Conservation (phyloP, 2,329 filamentous ascomycete genomes). For the Sporothrix humicola region DNA sequence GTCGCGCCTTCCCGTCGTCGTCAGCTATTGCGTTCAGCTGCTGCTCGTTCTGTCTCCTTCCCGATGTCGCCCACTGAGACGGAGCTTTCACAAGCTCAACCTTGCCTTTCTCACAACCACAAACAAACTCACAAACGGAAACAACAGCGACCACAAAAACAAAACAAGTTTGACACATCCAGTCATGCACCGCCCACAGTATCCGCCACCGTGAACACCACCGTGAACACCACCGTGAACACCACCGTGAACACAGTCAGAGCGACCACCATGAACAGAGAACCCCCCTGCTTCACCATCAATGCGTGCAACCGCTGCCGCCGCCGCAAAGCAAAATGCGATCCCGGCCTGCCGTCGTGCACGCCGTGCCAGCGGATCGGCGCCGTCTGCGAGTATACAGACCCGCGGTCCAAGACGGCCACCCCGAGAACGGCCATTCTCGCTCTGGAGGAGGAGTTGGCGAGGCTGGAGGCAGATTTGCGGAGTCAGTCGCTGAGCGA, state of each 20-base stretch:
- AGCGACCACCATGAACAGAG: background rate
- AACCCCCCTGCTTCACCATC: conserved; percentile 28
- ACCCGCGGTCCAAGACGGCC: conserved; percentile 35
- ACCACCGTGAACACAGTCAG: background rate
- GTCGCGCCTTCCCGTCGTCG: conserved; percentile 12
- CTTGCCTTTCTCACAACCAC: background rate
- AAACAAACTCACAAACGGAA: background rate
- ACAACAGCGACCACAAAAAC: background rate
- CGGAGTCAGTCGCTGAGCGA: no score
- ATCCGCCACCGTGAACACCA: conserved; percentile 1
- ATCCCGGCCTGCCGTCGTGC: conserved; percentile 34
- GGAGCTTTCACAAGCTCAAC: background rate
- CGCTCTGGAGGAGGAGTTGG: conserved; percentile 33
- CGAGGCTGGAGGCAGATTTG: conserved; percentile 32
- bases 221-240: conserved; percentile 4
- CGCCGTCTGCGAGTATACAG: conserved; percentile 39
- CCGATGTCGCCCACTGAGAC: conserved; percentile 7
- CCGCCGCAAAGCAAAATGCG: conserved; percentile 32
- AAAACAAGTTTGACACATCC: background rate
- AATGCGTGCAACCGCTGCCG: conserved; percentile 33
- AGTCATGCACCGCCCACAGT: background rate
- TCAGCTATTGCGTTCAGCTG: background rate
- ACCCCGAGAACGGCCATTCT: conserved; percentile 34
- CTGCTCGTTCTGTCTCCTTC: background rate
- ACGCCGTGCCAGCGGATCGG: conserved; percentile 36